Evolutionary conservation across 73 alveolate genomes (phyloP).

Genomic region (Paramecium caudatum): DNA sequence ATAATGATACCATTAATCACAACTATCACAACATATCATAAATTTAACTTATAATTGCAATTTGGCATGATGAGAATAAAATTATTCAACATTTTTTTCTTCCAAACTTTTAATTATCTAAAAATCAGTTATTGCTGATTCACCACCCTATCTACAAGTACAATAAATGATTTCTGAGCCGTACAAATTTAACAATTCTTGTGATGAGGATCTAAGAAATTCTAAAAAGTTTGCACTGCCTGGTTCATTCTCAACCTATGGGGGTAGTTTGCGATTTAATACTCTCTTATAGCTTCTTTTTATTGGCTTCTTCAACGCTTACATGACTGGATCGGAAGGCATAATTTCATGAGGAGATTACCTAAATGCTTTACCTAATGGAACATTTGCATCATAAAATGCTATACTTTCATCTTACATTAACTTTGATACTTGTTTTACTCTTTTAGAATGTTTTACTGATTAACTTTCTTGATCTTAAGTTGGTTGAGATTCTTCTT

Average conservation of each 20-base stretch:
- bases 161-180: neutral
- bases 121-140: constrained; percentile 38
- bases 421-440: constrained; percentile 8
- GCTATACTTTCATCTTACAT: constrained; percentile 65
- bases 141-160: constrained; percentile 58
- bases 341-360: neutral
- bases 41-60: neutral
- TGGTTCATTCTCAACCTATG: neutral
- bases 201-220: neutral
- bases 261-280: neutral
- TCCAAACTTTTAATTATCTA: constrained; percentile 21
- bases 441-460: constrained; percentile 40
- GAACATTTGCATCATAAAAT: constrained; percentile 57
- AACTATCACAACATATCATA: constrained; percentile 52
- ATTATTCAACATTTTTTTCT: constrained; percentile 52
- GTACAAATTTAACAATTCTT: constrained; percentile 21
- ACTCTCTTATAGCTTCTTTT: constrained; percentile 1
- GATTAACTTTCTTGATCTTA: constrained; percentile 20
- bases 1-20: constrained; percentile 66
- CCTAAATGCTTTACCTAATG: constrained; percentile 33
- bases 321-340: neutral
- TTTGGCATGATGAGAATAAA: neutral
- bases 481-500: constrained; percentile 24
- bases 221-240: neutral
- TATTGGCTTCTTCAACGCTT: neutral